Conservation (phyloP, 2,329 filamentous ascomycete genomes). For the Aureobasidium lini region DNA sequence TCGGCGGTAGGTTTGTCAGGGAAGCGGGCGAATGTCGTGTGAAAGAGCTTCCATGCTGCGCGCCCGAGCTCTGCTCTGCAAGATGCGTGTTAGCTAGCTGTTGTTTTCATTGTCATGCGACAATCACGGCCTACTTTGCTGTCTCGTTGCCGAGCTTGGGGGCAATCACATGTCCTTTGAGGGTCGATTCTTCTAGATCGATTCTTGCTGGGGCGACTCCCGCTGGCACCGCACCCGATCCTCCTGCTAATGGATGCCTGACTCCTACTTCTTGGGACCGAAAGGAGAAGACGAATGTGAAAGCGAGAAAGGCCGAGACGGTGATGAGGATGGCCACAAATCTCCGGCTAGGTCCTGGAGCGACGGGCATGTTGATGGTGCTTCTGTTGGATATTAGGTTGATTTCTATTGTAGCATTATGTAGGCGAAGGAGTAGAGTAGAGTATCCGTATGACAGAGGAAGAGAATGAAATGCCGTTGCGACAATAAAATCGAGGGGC, state of each 20-base stretch:
- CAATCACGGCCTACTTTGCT: conserved; percentile 51
- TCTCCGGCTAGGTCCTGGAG: conserved; percentile 24
- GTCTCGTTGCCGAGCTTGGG: conserved; percentile 79
- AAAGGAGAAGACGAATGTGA: conserved; percentile 54
- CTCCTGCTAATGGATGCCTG: conserved; percentile 16
- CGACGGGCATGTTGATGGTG: conserved; percentile 15
- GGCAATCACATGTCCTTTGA: conserved; percentile 65
- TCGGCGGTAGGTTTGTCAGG: conserved; percentile 55
- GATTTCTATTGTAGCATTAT: neutral
- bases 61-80: conserved; percentile 54
- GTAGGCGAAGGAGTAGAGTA: neutral
- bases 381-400: neutral
- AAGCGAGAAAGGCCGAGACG: conserved; percentile 48
- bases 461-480: conserved; percentile 3
- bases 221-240: conserved; percentile 12
- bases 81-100: neutral
- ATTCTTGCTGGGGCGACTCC: conserved; percentile 18
- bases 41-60: conserved; percentile 58
- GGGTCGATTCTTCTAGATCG: conserved; percentile 25
- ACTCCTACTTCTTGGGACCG: conserved; percentile 31
- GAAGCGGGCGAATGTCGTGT: conserved; percentile 60
- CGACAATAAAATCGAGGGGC: conserved; percentile 8
- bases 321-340: conserved; percentile 43
- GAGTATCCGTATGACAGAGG: neutral
- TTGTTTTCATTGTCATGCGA: neutral